These are phyloP conservation scores for Peterozyma toletana DNA, from an alignment of 805 yeast species.

Conservation along the genomic window DNA sequence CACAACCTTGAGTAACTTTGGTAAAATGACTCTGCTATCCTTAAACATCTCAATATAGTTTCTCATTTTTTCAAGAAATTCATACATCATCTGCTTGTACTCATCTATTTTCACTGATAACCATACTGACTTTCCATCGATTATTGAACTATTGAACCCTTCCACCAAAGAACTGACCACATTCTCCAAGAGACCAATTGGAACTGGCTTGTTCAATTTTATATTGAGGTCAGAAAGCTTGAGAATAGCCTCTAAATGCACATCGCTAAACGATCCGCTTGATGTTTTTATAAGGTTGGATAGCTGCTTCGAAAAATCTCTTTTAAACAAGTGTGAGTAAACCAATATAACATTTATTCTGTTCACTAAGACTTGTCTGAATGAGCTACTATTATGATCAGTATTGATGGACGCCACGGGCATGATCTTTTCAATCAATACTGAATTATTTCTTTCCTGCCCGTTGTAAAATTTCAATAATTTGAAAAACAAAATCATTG, in stretches of 20 bases:
- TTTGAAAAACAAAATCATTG: background rate
- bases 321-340: slow-evolving; percentile 20
- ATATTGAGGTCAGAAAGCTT: background rate
- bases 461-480: slow-evolving; percentile 1
- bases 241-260: background rate
- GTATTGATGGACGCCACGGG: slow-evolving; percentile 23
- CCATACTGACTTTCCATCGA: background rate
- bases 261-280: background rate
- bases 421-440: slow-evolving; percentile 22
- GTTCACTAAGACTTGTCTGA: slow-evolving; percentile 15
- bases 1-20: background rate
- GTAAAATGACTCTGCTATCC: background rate
- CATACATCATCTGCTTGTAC: background rate
- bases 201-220: background rate
- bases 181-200: background rate
- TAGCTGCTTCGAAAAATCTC: slow-evolving; percentile 14
- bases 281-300: background rate
- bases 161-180: background rate
- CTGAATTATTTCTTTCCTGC: slow-evolving; percentile 5
- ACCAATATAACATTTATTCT: slow-evolving; percentile 21
- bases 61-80: background rate
- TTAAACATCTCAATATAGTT: background rate
- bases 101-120: background rate
- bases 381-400: slow-evolving; percentile 9
- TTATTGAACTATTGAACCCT: background rate